Conservation (phyloP, 2,329 filamentous ascomycete genomes). For the Pestalotiopsis sp. region DNA sequence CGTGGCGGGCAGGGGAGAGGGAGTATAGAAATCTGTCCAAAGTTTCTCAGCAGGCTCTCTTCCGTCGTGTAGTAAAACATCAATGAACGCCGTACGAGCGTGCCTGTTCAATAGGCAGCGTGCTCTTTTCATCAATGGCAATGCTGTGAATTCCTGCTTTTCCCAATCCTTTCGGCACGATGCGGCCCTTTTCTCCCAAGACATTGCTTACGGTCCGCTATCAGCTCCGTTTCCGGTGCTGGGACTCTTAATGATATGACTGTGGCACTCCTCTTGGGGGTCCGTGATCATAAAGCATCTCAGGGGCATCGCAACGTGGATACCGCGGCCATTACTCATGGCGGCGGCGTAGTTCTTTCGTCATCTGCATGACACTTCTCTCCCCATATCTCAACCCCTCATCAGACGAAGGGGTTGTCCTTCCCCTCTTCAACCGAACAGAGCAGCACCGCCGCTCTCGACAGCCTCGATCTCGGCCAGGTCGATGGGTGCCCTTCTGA, state of each 20-base stretch:
- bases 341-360: background rate
- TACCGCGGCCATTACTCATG: background rate
- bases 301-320: background rate
- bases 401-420: background rate
- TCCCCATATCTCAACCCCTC: background rate
- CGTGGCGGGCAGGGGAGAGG: background rate
- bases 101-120: background rate
- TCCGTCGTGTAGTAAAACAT: background rate
- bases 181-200: background rate
- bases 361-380: background rate
- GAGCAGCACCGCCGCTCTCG: conserved; percentile 83
- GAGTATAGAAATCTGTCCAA: background rate
- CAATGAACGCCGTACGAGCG: conserved; percentile 2
- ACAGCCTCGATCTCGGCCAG: conserved; percentile 91
- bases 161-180: conserved; percentile 1
- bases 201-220: background rate
- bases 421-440: conserved; percentile 43
- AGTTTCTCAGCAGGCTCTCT: background rate
- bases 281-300: background rate
- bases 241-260: background rate
- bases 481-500: conserved; percentile 74
- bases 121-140: background rate
- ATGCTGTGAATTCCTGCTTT: background rate
- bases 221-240: background rate
- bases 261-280: background rate